Conservation (phyloP, 345 rosid species). For the Conringia planisiliqua region DNA sequence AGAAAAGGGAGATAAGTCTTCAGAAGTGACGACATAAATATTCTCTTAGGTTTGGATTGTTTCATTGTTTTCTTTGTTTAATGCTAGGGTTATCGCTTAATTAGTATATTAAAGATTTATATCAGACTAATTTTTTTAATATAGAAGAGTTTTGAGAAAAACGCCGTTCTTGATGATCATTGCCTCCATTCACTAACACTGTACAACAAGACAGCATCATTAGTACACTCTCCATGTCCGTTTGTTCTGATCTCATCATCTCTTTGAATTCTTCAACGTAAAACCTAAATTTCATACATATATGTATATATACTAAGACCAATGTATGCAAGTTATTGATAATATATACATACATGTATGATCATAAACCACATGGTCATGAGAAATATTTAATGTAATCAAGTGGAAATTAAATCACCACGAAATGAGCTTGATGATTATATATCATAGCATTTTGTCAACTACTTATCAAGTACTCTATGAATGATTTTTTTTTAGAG, state of each 20-base stretch:
- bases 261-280: neutral
- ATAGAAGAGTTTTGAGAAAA: constrained; percentile 8
- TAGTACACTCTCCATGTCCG: constrained; percentile 59
- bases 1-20: neutral
- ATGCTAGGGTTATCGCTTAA: constrained; percentile 11
- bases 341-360: constrained; percentile 5
- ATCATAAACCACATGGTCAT: constrained; percentile 9
- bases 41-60: neutral
- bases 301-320: neutral
- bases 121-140: neutral
- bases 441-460: constrained; percentile 32
- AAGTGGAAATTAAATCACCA: constrained; percentile 34
- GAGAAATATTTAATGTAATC: neutral
- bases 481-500: neutral
- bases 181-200: constrained; percentile 67
- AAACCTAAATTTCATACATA: neutral
- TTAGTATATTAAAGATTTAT: neutral
- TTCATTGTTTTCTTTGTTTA: neutral
- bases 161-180: constrained; percentile 68
- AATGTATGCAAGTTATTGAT: neutral
- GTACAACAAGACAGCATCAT: constrained; percentile 69
- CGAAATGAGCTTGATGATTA: constrained; percentile 54
- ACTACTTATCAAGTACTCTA: constrained; percentile 7
- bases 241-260: constrained; percentile 25
- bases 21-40: neutral